Evolutionary conservation across 2,329 filamentous ascomycete genomes (phyloP).

Genomic region (Scedosporium apiospermum): DNA sequence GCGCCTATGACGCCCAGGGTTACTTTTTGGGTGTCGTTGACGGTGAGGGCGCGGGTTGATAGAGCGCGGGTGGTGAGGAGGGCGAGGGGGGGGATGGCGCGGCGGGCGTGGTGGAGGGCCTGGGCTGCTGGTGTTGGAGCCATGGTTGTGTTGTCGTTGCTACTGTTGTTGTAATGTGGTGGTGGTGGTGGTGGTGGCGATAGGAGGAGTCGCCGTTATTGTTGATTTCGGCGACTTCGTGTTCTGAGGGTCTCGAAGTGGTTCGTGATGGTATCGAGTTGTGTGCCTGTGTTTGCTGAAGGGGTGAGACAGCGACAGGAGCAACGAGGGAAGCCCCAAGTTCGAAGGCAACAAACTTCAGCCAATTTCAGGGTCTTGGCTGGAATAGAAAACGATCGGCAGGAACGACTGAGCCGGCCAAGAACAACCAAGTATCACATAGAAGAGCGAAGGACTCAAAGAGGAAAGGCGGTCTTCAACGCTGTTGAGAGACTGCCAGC

Average conservation of each 20-base stretch:
- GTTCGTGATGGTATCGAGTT: too few relatives aligned
- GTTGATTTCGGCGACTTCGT: too few relatives aligned
- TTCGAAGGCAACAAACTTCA: neutral
- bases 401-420: neutral
- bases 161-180: neutral
- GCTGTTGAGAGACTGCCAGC: neutral
- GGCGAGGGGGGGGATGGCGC: slow-evolving; percentile 7
- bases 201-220: neutral
- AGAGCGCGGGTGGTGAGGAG: slow-evolving; percentile 5
- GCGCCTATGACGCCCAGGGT: slow-evolving; percentile 62
- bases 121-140: neutral
- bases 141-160: neutral
- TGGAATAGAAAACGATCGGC: neutral
- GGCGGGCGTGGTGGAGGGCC: neutral
- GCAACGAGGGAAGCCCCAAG: neutral
- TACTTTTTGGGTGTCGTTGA: slow-evolving; percentile 52
- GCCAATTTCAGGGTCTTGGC: neutral
- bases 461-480: neutral
- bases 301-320: neutral
- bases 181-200: neutral
- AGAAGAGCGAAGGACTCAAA: neutral
- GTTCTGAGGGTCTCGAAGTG: too few relatives aligned
- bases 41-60: slow-evolving; percentile 7
- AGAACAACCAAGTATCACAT: neutral
- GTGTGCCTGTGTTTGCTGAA: too few relatives aligned